These are phyloP conservation scores for Vaucheria bursata DNA, from an alignment of 352 stramenopile species.

Conservation along the genomic window DNA sequence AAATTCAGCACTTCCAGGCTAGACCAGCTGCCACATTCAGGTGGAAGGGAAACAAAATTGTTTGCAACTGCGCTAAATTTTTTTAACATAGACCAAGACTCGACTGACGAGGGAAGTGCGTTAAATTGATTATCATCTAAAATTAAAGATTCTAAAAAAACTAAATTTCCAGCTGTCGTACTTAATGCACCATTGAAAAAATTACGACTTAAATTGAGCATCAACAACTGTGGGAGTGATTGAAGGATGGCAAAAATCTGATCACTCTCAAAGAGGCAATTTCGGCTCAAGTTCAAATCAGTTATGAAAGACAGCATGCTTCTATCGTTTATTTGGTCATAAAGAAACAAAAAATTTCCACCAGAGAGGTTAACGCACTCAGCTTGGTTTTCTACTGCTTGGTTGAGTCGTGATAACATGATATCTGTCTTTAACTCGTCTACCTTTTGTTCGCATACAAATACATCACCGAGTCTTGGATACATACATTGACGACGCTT, in stretches of 20 bases:
- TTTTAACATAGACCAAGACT: slow-evolving; percentile 25
- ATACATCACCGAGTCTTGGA: slow-evolving; percentile 46
- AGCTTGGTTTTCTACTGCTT: slow-evolving; percentile 24
- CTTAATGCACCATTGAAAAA: slow-evolving; percentile 45
- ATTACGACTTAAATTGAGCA: slow-evolving; percentile 45
- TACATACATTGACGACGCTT: slow-evolving; percentile 47
- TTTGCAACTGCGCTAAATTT: slow-evolving; percentile 20
- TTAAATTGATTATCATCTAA: slow-evolving; percentile 45
- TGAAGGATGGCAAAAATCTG: slow-evolving; percentile 44
- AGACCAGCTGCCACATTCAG: slow-evolving; percentile 17
- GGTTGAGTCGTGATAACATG: slow-evolving; percentile 22
- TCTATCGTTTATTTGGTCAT: slow-evolving; percentile 27
- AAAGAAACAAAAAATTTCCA: slow-evolving; percentile 21
- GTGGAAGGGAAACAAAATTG: slow-evolving; percentile 14
- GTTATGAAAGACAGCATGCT: slow-evolving; percentile 25
- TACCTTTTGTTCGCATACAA: slow-evolving; percentile 20
- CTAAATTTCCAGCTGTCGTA: slow-evolving; percentile 19
- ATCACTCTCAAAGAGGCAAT: slow-evolving; percentile 48
- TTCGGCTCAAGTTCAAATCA: slow-evolving; percentile 38
- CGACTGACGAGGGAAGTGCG: slow-evolving; percentile 22
- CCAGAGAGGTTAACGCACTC: slow-evolving; percentile 17
- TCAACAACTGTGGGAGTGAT: slow-evolving; percentile 23
- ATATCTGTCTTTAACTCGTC: slow-evolving; percentile 28
- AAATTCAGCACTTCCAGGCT: slow-evolving; percentile 35
- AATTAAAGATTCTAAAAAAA: slow-evolving; percentile 29